Percentiles rank a stretch among this genome's conserved stretches.
phyloP scores from a whole-genome alignment of 176 grass and related monocot species.

The Ananas comosus region DNA sequence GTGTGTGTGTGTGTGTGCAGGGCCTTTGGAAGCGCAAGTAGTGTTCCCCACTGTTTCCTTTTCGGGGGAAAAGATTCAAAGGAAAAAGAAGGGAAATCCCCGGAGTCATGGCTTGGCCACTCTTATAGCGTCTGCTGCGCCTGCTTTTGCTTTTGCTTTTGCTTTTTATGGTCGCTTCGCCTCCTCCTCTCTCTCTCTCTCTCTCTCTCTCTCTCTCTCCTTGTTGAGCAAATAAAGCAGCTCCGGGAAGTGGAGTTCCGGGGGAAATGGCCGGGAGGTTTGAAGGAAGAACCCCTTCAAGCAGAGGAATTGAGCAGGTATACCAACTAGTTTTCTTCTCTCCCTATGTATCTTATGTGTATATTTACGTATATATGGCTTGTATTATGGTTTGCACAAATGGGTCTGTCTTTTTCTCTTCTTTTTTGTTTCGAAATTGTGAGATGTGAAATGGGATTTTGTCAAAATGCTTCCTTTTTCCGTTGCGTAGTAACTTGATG shows the following conservation, averaged over 20 bases:
- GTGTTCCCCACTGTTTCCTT: slow-evolving; percentile 43
- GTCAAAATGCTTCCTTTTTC: slow-evolving; percentile 6
- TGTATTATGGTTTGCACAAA: neutral
- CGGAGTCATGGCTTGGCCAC: neutral
- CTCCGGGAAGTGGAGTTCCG: slow-evolving; percentile 3
- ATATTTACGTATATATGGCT: too few species aligned
- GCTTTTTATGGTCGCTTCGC: slow-evolving; percentile 48
- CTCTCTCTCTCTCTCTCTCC: slow-evolving; percentile 9
- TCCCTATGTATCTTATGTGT: too few species aligned
- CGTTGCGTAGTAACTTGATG: neutral
- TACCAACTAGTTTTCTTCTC: slow-evolving; percentile 12
- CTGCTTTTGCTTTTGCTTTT: slow-evolving; percentile 24
- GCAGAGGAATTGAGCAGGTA: slow-evolving; percentile 60
- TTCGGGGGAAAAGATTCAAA: slow-evolving; percentile 30
- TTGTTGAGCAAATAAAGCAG: slow-evolving; percentile 32
- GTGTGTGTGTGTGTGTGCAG: too few species aligned
- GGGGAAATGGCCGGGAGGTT: slow-evolving; percentile 55
- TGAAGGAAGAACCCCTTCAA: slow-evolving; percentile 39
- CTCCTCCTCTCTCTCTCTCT: slow-evolving; percentile 10
- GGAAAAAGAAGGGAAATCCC: neutral
- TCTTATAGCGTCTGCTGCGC: neutral
- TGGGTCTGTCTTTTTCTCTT: neutral
- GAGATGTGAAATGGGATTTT: neutral
- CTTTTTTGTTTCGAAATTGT: slow-evolving; percentile 6
- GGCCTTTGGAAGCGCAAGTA: neutral